Evolutionary conservation across 106 monocot genomes (phyloP), one percentile per base, ranked within the genome.

Genomic region (Dioscorea dumetorum): DNA sequence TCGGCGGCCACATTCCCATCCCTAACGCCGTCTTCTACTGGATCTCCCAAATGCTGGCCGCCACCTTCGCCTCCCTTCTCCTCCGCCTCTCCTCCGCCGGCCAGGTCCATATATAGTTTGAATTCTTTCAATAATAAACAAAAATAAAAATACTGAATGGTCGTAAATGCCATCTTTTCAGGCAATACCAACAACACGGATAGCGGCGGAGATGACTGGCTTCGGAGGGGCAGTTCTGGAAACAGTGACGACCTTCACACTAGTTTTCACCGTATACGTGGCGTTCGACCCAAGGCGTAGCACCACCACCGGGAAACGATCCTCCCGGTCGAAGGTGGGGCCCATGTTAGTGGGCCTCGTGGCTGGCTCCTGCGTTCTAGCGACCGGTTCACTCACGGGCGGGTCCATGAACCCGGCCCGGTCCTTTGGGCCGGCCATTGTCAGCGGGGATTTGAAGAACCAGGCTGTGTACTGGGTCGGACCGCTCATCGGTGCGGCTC

Each of bases 381-480:
- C 79, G n/a, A 72, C 75, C 32, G 89, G 89, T 5, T 82, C 85
- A 17, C 77, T 85, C 23, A 90, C 89, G 0, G 89, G 89, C n/a
- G 89, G 69, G 32, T 90, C 89, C 50, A 90, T 90, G 89, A 90
- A 90, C 69, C 89, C 89, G 19, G 85, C 82, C 20, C 70, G 89
- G 19, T 90, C 89, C 0, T 90, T 85, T 60, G 89, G 85, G 6
- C 89, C 89, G 21, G 89, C 89, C 24, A 62, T 85, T 2, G 58
- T 83, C 33, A 82, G 75, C 58, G 85, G 89, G 23, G 73, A 90
- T 35, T 85, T 85, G 41, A 80, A 74, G 74, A 90, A 90, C 74
- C 89, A 90, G 7, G 85, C 64, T 22, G 82, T 90, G 22, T 90
- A 90, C 62, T 90, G 89, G 89, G 82, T 76, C 1, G 89, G 89